Evolutionary conservation across 768 basidiomycete genomes (phyloP).

Genomic region (Cystofilobasidium ferigula): DNA sequence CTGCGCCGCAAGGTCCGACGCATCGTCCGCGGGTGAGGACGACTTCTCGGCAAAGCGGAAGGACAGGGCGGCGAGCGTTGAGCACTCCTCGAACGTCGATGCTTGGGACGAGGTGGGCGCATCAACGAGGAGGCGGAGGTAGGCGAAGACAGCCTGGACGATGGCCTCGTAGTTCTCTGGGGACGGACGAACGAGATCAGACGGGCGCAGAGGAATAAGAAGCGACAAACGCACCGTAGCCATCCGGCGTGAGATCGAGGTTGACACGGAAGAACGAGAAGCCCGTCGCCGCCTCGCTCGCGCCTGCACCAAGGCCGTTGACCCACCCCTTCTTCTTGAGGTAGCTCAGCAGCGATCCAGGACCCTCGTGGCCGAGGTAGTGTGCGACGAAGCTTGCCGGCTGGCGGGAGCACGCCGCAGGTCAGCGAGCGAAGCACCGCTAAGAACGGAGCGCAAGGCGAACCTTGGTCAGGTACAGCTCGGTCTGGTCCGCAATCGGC

Average conservation of each 20-base stretch:
- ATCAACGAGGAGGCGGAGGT: slow-evolving; percentile 43
- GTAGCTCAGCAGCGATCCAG: slow-evolving; percentile 80
- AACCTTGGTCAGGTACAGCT: slow-evolving; percentile 49
- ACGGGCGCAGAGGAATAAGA: too few relatives aligned
- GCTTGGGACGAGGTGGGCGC: slow-evolving; percentile 32
- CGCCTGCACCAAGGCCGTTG: slow-evolving; percentile 58
- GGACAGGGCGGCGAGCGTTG: slow-evolving; percentile 45
- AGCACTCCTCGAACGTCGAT: slow-evolving; percentile 62
- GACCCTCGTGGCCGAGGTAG: slow-evolving; percentile 64
- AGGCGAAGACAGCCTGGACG: slow-evolving; percentile 62
- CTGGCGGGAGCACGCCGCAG: slow-evolving; percentile 23
- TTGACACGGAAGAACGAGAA: slow-evolving; percentile 84
- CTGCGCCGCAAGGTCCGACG: slow-evolving; percentile 58
- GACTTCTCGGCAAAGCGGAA: slow-evolving; percentile 83
- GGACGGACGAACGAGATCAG: background rate
- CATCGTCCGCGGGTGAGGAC: slow-evolving; percentile 61
- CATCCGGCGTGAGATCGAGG: slow-evolving; percentile 66
- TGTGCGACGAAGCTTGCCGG: slow-evolving; percentile 67
- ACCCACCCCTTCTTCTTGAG: slow-evolving; percentile 83
- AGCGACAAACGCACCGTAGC: slow-evolving; percentile 54
- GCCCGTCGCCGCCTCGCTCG: slow-evolving; percentile 56
- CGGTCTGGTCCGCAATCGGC: slow-evolving; percentile 39
- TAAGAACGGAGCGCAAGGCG: background rate
- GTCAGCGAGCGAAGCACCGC: background rate
- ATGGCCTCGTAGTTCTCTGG: slow-evolving; percentile 66